Evolutionary conservation across 2,329 filamentous ascomycete species (phyloP).

Genomic region (Neofusicoccum ribis): DNA sequence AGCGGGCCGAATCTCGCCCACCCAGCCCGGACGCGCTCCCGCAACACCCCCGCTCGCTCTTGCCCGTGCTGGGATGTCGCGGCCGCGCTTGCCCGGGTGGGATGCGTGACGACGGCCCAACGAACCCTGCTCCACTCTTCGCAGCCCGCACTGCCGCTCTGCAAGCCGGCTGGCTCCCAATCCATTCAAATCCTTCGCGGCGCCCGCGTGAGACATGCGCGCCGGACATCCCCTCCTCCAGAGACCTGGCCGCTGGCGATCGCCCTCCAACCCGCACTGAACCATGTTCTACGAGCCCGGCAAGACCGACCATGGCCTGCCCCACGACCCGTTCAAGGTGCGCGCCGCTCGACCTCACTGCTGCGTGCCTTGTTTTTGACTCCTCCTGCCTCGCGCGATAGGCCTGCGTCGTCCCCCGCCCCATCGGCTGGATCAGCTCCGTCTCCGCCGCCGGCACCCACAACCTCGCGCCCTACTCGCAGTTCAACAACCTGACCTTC

Average conservation of each 20-base stretch:
- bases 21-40: not conserved
- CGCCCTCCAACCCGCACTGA: no score
- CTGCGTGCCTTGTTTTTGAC: not conserved
- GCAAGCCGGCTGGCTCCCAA: no score
- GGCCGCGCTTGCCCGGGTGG: no score
- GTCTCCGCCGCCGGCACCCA: constrained; percentile 47
- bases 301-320: constrained; percentile 53
- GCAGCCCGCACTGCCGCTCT: no score
- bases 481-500: constrained; percentile 65
- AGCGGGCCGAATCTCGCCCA: not conserved
- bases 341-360: not conserved
- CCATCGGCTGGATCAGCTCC: constrained; percentile 65
- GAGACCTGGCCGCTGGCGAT: no score
- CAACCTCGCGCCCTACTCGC: constrained; percentile 62
- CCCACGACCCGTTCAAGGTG: constrained; percentile 59
- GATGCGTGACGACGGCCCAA: no score
- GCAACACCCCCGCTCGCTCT: not conserved
- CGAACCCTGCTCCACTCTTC: no score
- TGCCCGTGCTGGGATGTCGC: not conserved
- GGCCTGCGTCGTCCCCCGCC: constrained; percentile 60
- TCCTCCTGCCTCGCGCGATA: constrained; percentile 24
- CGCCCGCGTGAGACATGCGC: no score
- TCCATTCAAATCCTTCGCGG: no score
- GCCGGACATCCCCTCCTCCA: no score
- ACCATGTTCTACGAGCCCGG: constrained; percentile 57